phyloP scores from a whole-genome alignment of 2,329 filamentous ascomycete genomes.

The Fusarium sp. region DNA sequence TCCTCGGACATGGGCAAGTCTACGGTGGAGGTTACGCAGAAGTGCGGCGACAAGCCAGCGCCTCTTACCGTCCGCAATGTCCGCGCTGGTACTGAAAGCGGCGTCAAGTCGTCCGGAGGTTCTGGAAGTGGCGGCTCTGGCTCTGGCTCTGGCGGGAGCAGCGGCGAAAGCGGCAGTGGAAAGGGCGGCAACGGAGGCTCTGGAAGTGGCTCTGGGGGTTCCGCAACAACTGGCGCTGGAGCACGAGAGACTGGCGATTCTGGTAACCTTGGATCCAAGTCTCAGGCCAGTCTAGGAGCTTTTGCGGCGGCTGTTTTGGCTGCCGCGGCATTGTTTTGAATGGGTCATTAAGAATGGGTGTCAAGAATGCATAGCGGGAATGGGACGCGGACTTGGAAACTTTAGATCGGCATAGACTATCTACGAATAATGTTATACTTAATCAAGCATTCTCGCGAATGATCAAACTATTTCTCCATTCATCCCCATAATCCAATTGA shows the following conservation, averaged over 20 bases:
- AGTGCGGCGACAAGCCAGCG: conserved; percentile 24
- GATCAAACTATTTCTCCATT: neutral
- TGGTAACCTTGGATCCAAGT: conserved; percentile 21
- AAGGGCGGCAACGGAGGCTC: neutral
- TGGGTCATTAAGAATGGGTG: too few relatives aligned
- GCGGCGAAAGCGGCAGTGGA: neutral
- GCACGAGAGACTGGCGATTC: conserved; percentile 20
- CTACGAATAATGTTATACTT: conserved; percentile 12
- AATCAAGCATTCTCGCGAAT: neutral
- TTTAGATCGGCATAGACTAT: conserved; percentile 12
- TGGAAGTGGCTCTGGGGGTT: conserved; percentile 10
- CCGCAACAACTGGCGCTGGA: conserved; percentile 11
- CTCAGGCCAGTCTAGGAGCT: conserved; percentile 16
- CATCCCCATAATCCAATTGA: neutral
- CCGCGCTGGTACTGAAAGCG: conserved; percentile 27
- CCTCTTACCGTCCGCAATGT: conserved; percentile 32
- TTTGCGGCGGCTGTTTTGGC: conserved; percentile 24
- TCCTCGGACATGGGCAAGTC: conserved; percentile 31
- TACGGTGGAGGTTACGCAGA: conserved; percentile 17
- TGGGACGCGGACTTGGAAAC: neutral
- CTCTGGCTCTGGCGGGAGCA: conserved; percentile 2
- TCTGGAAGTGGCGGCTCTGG: conserved; percentile 2
- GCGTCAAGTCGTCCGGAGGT: conserved; percentile 23
- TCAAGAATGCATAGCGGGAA: conserved; percentile 4
- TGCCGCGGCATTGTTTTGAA: conserved; percentile 14